Conservation (phyloP, 2,329 filamentous ascomycete species). For the Aspergillus tamarii region DNA sequence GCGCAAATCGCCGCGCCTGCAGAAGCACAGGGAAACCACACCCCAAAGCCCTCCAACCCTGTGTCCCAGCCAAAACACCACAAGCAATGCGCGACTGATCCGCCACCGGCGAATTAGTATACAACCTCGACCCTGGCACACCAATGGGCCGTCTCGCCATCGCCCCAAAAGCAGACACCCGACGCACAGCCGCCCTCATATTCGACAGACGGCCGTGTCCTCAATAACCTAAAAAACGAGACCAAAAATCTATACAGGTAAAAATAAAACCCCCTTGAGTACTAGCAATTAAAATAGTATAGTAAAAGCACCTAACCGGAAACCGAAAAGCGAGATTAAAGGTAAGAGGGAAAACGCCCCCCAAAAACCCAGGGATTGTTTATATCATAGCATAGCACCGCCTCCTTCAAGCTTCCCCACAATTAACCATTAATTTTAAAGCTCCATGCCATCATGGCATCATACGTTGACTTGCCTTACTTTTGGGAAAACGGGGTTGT, state of each 20-base stretch:
- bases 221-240: neutral
- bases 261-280: neutral
- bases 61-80: neutral
- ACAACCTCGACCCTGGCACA: neutral
- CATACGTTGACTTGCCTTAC: neutral
- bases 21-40: neutral
- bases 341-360: neutral
- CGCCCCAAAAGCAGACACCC: neutral
- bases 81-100: neutral
- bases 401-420: neutral
- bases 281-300: neutral
- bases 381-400: neutral
- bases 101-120: neutral
- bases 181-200: constrained; percentile 1
- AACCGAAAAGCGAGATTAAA: neutral
- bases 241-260: neutral
- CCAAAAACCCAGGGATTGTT: neutral
- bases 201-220: neutral
- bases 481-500: neutral
- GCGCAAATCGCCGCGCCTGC: neutral
- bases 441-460: neutral
- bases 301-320: neutral
- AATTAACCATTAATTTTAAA: neutral
- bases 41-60: too few relatives aligned
- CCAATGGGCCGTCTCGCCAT: neutral